Evolutionary conservation across 2,329 filamentous ascomycete genomes (phyloP), one percentile per base, ranked within the genome.

Genomic region (Hysterium pulicare): DNA sequence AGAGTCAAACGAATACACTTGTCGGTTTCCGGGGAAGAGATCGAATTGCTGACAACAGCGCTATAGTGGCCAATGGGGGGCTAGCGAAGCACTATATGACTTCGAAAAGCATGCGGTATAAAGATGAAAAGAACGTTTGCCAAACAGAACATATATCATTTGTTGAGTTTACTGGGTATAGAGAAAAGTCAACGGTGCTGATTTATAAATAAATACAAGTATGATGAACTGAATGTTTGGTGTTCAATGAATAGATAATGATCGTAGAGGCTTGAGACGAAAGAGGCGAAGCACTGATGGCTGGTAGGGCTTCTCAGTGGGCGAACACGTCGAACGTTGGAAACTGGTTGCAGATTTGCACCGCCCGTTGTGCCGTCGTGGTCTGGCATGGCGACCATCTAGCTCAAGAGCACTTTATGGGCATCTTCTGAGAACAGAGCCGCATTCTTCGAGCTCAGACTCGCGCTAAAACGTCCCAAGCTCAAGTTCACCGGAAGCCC

Each of bases 271-370:
- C 20, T 24, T 38, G 35, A 38, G 28, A 26, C 35, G 21, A 24
- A 23, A 23, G 35, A 17, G 35, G 35, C 35, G 35, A 38, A 38
- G 35, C 35, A 38, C 10, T 38, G 35, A 35, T 21, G 11, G 32
- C 10, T n/a, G 15, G 11, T 3, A 20, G 28, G 35, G 35, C 35
- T 38, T 13, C 35, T 38, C 22, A 23, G 13, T 15, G 35, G 35
- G 35, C 35, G 21, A 38, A 38, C 35, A 22, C 13, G 35, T 13
- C 28, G 35, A 26, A 38, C 24, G 6, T n/a, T 24, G 17, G 20
- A 38, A n/a, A n/a, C n/a, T n/a, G n/a, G n/a, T 38, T 22, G 35
- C 35, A 24, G 28, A 38, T n/a, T 11, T 40, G 38, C 38, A 40
- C 38, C 38, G 38, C 38, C 38, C 26, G 37, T 23, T 20, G 11